Base-by-base conservation (phyloP, 805 yeast species). In the Metschnikowia shivogae region DNA sequence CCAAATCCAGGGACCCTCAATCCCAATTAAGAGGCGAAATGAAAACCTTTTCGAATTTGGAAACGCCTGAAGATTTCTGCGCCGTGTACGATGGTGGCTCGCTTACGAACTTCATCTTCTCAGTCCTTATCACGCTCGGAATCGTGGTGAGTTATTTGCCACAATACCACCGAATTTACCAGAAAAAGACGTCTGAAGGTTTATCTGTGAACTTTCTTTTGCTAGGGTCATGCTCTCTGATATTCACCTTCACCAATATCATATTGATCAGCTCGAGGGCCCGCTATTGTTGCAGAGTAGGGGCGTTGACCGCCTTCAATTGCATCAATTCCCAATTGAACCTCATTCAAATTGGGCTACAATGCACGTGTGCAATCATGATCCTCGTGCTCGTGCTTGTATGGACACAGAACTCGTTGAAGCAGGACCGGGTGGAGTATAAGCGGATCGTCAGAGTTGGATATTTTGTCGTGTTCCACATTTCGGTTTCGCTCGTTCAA, bases 81-180 rank as follows among this genome's bases (percentile, higher is more conserved):
- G 48, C 64, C 1, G 64, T 68, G 11, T 80, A 65, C 56, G 65
- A 67, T 39, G 66, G 73, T n/a, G 85, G 86, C 0, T 74, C 82
- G 1, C 55, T 55, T 1, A 50, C 70, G 28, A 77, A 76, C 48
- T 76, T 84, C 37, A 53, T 65, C 2, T 54, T 81, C 9, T 77
- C 87, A 24, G 47, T 78, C 0, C 40, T 69, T 5, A 74, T 88
- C 29, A 81, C 89, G 0, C 39, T 77, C 1, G 95, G 89, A 3
- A 86, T 88, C 7, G 77, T 81, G 29, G 54, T 74, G 9, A 84
- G 92, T 36, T 88, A 88, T 59, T 43, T 82, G 3, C 96, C 96
- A 0, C 96, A 88, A 65, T 87, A 84, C 60, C 45, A 70, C 35
- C 74, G 82, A 36, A 80, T 88, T 43, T 62, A 77, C 42, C 54